Evolutionary conservation across 192 early-diverging fungal species (phyloP).

Genomic region (Obelidium mucronatum): DNA sequence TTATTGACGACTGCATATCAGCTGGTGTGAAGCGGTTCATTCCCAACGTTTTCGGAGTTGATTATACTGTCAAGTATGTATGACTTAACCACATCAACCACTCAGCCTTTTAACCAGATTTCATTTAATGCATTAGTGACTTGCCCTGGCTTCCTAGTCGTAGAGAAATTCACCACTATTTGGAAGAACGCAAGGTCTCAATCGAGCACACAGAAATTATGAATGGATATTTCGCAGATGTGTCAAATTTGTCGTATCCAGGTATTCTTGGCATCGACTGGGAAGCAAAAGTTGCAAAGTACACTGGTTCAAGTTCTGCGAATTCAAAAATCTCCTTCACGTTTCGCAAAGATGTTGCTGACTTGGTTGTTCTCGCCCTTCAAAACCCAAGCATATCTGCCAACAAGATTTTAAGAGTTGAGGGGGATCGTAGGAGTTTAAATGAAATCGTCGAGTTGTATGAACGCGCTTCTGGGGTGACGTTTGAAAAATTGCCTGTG

Average conservation of each 20-base stretch:
- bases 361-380: background rate
- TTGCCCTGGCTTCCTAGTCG: background rate
- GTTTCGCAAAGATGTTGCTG: background rate
- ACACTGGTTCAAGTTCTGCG: background rate
- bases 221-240: constrained; percentile 1
- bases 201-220: background rate
- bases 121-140: background rate
- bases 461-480: background rate
- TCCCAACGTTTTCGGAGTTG: background rate
- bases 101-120: background rate
- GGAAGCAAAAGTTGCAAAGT: background rate
- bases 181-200: background rate
- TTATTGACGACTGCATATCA: background rate
- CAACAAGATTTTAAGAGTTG: background rate
- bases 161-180: background rate
- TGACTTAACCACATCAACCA: background rate
- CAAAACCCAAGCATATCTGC: background rate
- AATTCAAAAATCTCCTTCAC: background rate
- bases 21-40: constrained; percentile 15
- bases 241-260: background rate
- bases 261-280: background rate
- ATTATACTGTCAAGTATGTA: background rate
- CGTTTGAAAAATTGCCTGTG: background rate
- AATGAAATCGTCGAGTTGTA: background rate
- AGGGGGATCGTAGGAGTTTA: background rate